Evolutionary conservation across 2,329 filamentous ascomycete genomes (phyloP).

Genomic region (Cytospora schulzeri): DNA sequence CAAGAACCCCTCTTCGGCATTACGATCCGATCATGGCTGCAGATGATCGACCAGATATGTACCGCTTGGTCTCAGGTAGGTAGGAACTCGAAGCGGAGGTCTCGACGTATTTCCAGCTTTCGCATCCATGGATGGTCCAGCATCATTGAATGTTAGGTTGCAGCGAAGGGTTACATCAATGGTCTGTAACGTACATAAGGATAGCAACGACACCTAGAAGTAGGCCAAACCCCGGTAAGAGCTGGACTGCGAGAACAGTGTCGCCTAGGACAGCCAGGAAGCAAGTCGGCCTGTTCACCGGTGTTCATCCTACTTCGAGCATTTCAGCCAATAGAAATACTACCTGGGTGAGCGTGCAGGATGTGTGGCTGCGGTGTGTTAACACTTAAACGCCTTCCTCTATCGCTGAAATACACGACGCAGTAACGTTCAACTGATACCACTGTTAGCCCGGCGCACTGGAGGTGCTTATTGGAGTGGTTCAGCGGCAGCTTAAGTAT

Average conservation of each 20-base stretch:
- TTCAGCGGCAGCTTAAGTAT: not conserved
- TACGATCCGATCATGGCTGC: not conserved
- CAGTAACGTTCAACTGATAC: not conserved
- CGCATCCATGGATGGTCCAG: too few relatives aligned
- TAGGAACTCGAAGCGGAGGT: too few relatives aligned
- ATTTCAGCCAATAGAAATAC: not conserved
- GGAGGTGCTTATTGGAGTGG: not conserved
- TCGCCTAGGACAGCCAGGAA: slow-evolving; percentile 6
- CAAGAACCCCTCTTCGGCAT: not conserved
- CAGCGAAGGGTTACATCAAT: too few relatives aligned
- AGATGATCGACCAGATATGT: not conserved
- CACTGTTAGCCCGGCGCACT: not conserved
- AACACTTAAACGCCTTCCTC: not conserved
- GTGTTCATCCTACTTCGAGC: not conserved
- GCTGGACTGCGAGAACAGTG: slow-evolving; percentile 1
- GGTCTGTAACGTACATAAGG: too few relatives aligned
- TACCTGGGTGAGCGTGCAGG: slow-evolving; percentile 14
- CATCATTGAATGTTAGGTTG: too few relatives aligned
- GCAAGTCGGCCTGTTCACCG: slow-evolving; percentile 5
- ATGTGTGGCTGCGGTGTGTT: not conserved
- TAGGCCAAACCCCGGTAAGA: not conserved
- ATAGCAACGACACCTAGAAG: not conserved
- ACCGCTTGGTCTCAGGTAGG: too few relatives aligned
- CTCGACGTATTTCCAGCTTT: not conserved
- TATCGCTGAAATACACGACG: not conserved